phyloP scores from a whole-genome alignment of 108 stramenopile genomes.

The Schizochytrium sp. region DNA sequence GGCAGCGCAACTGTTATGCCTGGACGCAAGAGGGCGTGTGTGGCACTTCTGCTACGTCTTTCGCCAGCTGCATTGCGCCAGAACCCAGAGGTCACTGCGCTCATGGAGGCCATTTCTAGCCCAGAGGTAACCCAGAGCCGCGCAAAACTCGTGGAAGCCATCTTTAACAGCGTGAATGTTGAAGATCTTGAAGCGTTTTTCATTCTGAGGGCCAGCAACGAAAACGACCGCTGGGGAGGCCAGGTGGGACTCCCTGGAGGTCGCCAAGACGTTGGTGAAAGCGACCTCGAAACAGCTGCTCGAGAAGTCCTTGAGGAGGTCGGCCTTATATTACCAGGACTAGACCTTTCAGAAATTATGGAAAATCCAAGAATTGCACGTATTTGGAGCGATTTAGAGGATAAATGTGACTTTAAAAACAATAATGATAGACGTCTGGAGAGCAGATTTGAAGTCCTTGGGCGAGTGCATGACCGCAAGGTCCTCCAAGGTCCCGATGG shows the following conservation, averaged over 20 bases:
- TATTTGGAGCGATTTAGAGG: no score
- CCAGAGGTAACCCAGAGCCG: background rate
- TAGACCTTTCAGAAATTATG: background rate
- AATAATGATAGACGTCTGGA: background rate
- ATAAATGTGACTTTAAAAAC: background rate
- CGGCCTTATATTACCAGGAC: constrained; percentile 30
- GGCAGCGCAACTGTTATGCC: background rate
- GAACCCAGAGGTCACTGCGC: constrained; percentile 4
- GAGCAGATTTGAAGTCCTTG: background rate
- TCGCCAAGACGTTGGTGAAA: constrained; percentile 8
- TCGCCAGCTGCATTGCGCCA: background rate
- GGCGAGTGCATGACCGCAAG: constrained; percentile 28
- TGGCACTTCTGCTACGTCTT: constrained; percentile 39
- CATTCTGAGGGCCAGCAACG: constrained; percentile 47
- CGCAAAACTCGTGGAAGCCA: background rate
- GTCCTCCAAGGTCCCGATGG: constrained; percentile 25
- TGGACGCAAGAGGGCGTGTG: constrained; percentile 43
- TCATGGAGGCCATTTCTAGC: background rate
- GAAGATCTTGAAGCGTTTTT: constrained; percentile 44
- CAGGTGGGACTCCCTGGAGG: constrained; percentile 53
- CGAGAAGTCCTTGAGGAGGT: constrained; percentile 56
- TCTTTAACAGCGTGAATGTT: background rate
- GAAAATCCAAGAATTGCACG: background rate
- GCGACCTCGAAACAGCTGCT: constrained; percentile 32
- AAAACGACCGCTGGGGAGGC: constrained; percentile 52